Conservation (phyloP, 1,284 basidiomycete species). For the Gomphus sp. region DNA sequence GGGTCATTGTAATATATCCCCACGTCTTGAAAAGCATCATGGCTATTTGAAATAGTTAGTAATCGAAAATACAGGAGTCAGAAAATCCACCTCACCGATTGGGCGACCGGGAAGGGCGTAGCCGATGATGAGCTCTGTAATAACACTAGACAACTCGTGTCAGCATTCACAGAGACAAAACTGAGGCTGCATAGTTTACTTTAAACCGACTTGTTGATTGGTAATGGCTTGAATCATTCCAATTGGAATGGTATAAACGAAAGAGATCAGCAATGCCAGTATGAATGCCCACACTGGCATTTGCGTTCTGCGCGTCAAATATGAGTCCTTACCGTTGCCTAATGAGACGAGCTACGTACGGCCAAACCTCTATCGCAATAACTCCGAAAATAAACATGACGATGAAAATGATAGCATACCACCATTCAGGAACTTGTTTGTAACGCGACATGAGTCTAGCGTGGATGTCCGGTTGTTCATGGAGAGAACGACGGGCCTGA, state of each 20-base stretch:
- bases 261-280: constrained; percentile 23
- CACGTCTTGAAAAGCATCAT: constrained; percentile 57
- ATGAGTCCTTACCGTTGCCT: neutral
- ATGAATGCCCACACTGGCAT: constrained; percentile 57
- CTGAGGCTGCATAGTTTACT: constrained; percentile 14
- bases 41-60: constrained; percentile 21
- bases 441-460: constrained; percentile 73
- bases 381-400: constrained; percentile 55
- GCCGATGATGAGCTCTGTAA: constrained; percentile 43
- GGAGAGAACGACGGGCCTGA: constrained; percentile 45
- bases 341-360: constrained; percentile 13
- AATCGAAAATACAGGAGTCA: neutral
- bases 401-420: constrained; percentile 19
- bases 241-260: constrained; percentile 46
- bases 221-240: constrained; percentile 44
- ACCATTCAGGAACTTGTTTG: constrained; percentile 66
- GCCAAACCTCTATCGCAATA: constrained; percentile 60
- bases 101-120: constrained; percentile 45
- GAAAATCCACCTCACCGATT: constrained; percentile 16
- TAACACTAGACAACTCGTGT: constrained; percentile 19
- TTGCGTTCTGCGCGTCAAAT: constrained; percentile 28
- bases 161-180: neutral
- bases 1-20: constrained; percentile 42
- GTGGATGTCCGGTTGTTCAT: constrained; percentile 77
- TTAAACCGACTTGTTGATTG: constrained; percentile 31